These are phyloP conservation scores for Penicillium brevicompactum DNA, from an alignment of 2,329 filamentous ascomycete genomes.

Conservation along the genomic window DNA sequence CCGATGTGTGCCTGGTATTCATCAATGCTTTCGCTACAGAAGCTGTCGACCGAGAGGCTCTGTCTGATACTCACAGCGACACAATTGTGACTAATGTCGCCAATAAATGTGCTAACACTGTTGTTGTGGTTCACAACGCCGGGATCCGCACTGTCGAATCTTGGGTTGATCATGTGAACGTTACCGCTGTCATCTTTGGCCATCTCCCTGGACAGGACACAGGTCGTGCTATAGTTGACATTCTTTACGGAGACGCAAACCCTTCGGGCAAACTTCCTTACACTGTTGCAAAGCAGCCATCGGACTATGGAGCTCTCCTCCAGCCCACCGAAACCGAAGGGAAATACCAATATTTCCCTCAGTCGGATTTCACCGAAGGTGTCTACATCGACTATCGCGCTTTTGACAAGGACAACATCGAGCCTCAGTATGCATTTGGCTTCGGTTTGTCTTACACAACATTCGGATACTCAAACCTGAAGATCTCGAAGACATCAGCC, in stretches of 20 bases:
- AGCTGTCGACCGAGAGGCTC: constrained; percentile 37
- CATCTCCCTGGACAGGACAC: constrained; percentile 67
- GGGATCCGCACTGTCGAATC: constrained; percentile 58
- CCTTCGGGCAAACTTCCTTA: constrained; percentile 64
- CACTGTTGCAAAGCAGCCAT: constrained; percentile 59
- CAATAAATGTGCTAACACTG: constrained; percentile 60
- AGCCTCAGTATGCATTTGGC: constrained; percentile 42
- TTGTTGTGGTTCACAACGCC: constrained; percentile 67
- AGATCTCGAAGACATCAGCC: constrained; percentile 5
- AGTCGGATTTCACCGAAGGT: constrained; percentile 52
- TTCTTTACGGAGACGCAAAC: constrained; percentile 61
- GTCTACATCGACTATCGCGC: constrained; percentile 58
- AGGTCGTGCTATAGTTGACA: constrained; percentile 56
- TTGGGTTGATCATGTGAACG: constrained; percentile 65
- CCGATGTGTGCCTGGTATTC: constrained; percentile 54
- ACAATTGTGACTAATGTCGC: constrained; percentile 60
- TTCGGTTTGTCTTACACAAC: constrained; percentile 36
- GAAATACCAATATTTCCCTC: constrained; percentile 21
- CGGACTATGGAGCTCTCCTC: constrained; percentile 54
- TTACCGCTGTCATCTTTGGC: constrained; percentile 65
- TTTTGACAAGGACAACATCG: constrained; percentile 48
- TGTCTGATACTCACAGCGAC: constrained; percentile 52
- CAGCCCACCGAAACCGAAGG: constrained; percentile 15
- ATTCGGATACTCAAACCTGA: constrained; percentile 21
- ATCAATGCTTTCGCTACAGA: constrained; percentile 56